Evolutionary conservation across 1,284 basidiomycete genomes (phyloP).

Genomic region (Tausonia pullulans): DNA sequence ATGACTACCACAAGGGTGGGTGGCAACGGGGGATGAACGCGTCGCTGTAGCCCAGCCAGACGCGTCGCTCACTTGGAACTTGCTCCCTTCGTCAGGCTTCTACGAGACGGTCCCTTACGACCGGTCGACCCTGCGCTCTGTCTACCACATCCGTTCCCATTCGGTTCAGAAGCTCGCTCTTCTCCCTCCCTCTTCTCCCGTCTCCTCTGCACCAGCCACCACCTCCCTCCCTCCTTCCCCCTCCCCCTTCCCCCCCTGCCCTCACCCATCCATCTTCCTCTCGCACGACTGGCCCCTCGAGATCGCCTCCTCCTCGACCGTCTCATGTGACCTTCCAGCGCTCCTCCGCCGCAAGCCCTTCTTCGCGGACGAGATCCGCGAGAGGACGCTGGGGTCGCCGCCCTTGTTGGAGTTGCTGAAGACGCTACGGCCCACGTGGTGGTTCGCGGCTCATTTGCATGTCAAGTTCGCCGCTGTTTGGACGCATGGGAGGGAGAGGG

Average conservation of each 20-base stretch:
- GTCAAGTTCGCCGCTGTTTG: conserved; percentile 62
- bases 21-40: conserved; percentile 11
- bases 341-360: conserved; percentile 72
- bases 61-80: neutral
- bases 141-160: conserved; percentile 86
- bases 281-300: conserved; percentile 94
- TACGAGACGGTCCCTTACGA: conserved; percentile 49
- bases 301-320: conserved; percentile 75
- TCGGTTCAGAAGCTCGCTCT: conserved; percentile 55
- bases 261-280: conserved; percentile 53
- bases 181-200: neutral
- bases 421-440: conserved; percentile 70
- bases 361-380: conserved; percentile 61
- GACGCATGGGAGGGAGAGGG: conserved; percentile 38
- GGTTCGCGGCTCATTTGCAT: conserved; percentile 94
- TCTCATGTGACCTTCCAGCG: conserved; percentile 56
- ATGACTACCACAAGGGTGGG: conserved; percentile 66
- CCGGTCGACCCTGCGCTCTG: conserved; percentile 57
- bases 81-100: conserved; percentile 31
- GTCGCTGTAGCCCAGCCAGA: neutral
- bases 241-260: conserved; percentile 9
- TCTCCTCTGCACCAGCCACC: neutral
- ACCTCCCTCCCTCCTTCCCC: conserved; percentile 6
- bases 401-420: conserved; percentile 69
- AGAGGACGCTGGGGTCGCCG: conserved; percentile 72